phyloP scores from a whole-genome alignment of 805 yeast species.

The Clavispora phyllophila region DNA sequence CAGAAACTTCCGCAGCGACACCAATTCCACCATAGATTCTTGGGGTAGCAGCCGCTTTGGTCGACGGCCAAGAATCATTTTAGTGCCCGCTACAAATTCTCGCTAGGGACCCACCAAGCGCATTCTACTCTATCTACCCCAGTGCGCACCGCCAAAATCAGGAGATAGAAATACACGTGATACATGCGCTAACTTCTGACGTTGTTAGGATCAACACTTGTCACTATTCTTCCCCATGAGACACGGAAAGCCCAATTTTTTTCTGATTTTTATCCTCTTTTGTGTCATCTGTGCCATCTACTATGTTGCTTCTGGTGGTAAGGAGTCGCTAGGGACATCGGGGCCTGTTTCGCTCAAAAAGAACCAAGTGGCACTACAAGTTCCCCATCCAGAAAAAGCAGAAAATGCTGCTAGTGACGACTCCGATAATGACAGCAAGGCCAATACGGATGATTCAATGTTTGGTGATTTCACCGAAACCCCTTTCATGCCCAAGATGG shows the following conservation, averaged over 20 bases:
- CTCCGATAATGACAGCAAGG: background rate
- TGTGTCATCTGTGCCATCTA: constrained; percentile 14
- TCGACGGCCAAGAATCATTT: too few species aligned
- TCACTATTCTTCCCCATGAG: background rate
- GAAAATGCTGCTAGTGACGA: background rate
- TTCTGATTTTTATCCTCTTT: constrained; percentile 9
- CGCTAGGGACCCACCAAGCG: too few species aligned
- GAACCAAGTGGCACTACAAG: background rate
- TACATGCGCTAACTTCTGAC: background rate
- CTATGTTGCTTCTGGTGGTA: constrained; percentile 15
- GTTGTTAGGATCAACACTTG: background rate
- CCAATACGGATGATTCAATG: background rate
- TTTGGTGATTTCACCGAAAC: constrained; percentile 24
- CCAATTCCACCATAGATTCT: too few species aligned
- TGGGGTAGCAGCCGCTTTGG: too few species aligned
- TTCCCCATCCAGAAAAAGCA: background rate
- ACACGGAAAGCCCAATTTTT: constrained; percentile 10
- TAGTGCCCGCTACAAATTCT: too few species aligned
- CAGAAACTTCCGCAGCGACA: too few species aligned
- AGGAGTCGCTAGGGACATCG: constrained; percentile 7
- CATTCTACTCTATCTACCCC: too few species aligned
- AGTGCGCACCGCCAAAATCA: too few species aligned
- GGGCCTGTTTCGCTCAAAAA: constrained; percentile 1
- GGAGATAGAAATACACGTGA: background rate
- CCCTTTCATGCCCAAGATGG: constrained; percentile 92